Conservation (phyloP, 306 rosid genomes). For the Prunus salicina region DNA sequence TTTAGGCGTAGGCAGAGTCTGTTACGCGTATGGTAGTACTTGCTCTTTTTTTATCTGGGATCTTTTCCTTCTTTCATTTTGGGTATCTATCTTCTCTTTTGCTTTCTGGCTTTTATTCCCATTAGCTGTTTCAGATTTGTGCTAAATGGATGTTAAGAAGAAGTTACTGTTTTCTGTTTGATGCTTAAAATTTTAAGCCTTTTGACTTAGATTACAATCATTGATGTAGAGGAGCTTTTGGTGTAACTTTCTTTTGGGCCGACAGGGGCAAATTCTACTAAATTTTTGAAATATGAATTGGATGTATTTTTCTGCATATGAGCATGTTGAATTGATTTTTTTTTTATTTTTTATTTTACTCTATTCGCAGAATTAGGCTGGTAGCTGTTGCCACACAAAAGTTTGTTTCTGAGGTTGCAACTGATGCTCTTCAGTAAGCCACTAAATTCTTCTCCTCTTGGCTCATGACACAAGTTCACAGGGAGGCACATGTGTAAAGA, state of each 20-base stretch:
- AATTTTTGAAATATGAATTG: background rate
- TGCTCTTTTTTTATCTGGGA: background rate
- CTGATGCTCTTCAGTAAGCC: constrained; percentile 67
- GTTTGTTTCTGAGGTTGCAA: constrained; percentile 85
- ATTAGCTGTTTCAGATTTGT: background rate
- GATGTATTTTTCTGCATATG: background rate
- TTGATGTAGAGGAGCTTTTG: background rate
- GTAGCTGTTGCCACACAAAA: constrained; percentile 89
- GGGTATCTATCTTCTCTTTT: background rate
- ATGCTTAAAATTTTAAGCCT: background rate
- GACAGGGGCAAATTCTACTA: constrained; percentile 7
- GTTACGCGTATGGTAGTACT: too few species aligned
- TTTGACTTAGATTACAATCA: background rate
- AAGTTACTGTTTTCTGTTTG: background rate
- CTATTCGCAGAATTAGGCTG: constrained; percentile 59
- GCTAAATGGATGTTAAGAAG: background rate
- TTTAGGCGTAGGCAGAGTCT: background rate
- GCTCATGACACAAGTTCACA: background rate
- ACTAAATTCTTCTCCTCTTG: background rate
- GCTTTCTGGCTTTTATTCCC: background rate
- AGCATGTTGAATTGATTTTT: background rate
- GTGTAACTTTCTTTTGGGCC: constrained; percentile 12
- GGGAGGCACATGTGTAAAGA: background rate
- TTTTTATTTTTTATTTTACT: background rate
- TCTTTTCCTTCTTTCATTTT: background rate